Percentiles rank a stretch among this genome's conserved stretches.
Conservation (phyloP, 2,329 filamentous ascomycete species). For the Metarhizium anisopliae region DNA sequence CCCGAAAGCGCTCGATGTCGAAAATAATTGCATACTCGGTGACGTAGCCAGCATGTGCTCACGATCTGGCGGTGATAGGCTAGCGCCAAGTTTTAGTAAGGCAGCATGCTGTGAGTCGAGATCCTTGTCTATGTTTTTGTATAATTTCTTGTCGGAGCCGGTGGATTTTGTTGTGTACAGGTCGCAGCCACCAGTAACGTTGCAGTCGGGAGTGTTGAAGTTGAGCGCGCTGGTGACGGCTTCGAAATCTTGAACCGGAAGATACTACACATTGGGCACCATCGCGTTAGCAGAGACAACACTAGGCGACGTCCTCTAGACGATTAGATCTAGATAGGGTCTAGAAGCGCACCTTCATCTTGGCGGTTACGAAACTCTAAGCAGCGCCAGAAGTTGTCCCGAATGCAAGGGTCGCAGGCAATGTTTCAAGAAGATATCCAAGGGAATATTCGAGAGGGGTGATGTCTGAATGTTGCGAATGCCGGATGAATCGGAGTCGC, state of each 20-base stretch:
- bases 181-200: conserved; percentile 88
- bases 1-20: conserved; percentile 84
- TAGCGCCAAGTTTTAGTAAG: conserved; percentile 75
- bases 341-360: conserved; percentile 28
- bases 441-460: background rate
- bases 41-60: conserved; percentile 57
- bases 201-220: conserved; percentile 88
- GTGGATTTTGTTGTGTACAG: conserved; percentile 96
- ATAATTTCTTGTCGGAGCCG: conserved; percentile 91
- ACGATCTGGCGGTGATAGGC: conserved; percentile 74
- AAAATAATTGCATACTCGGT: conserved; percentile 53
- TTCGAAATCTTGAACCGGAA: conserved; percentile 85
- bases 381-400: background rate
- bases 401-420: background rate
- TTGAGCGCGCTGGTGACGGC: conserved; percentile 87
- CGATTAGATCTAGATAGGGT: background rate
- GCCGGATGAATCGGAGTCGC: background rate
- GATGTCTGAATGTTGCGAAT: background rate
- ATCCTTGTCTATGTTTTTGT: conserved; percentile 88
- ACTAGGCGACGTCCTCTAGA: background rate
- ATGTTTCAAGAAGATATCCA: too few relatives aligned
- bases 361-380: conserved; percentile 10
- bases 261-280: conserved; percentile 51
- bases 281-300: background rate
- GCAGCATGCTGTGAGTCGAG: conserved; percentile 88